Base-by-base conservation (phyloP, 176 grass and related monocot genomes). In the Cocos nucifera region DNA sequence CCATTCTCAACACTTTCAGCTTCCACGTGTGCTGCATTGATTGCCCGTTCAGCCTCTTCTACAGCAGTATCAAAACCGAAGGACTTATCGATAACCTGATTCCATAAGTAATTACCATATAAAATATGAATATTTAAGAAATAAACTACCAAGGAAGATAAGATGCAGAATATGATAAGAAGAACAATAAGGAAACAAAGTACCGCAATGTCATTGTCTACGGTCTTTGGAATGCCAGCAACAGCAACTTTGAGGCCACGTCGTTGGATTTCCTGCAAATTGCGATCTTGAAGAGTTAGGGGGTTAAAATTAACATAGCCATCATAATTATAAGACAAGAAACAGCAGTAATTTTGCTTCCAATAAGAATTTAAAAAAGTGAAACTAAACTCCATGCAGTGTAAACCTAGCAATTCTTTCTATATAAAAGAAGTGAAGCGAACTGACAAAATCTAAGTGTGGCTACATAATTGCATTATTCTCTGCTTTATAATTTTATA, bases 181-280 rank as follows among this genome's bases (percentile, higher is more conserved):
- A 52, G 6, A 28, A 29, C 16, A 58, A 4, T 69, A 49, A 54
- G 73, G 52, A 53, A 71, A 76, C 8, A 24, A 80, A 73, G 15
- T 92, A 98, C 93, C 79, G 74, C 79, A 25, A 98, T 98, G 77
- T 98, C 93, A 56, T 98, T 98, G 74, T 98, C 93, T 57, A 98
- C 92, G 66, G 93, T 92, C 77, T 98, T 98, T 22, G 93, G 84
- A 63, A 98, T 15, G 24, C 93, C 93, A 53, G 82, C 87, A 20
- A 98, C 87, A 25, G 87, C 69, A 80, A 78, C 76, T 72, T 98
- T 92, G 69, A 98, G 73, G 32, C 84, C 87, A 20, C 84, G 65
- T 53, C 81, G 83, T 61, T 78, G 78, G 22, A 98, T 82, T 92
- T 98, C 87, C 93, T 98, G 75, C 8, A 61, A 32, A 39, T 44